Percentiles rank a stretch among this genome's conserved stretches.
Evolutionary conservation across 257 asterid species (phyloP).

Genomic region (Penstemon barbatus): DNA sequence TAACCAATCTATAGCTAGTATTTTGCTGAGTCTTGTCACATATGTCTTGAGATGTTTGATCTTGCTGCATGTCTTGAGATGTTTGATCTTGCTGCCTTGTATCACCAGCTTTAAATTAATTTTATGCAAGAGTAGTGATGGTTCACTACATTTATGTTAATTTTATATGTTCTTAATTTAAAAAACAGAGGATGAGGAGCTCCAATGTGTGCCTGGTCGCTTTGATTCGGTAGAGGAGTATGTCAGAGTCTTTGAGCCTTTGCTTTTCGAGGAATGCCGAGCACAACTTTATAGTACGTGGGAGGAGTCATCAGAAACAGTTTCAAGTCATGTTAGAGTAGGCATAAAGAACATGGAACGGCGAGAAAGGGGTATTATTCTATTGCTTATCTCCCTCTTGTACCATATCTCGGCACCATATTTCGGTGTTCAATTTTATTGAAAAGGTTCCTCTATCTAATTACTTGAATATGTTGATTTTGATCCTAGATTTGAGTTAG

Average conservation of each 20-base stretch:
- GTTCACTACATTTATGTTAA: not conserved
- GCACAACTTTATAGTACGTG: constrained; percentile 92
- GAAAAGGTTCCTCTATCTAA: not conserved
- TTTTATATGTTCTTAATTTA: constrained; percentile 20
- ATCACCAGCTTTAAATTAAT: not conserved
- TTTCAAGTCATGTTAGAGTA: constrained; percentile 72
- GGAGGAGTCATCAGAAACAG: constrained; percentile 81
- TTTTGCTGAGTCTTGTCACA: constrained; percentile 13
- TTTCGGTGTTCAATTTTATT: constrained; percentile 16
- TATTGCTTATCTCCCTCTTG: constrained; percentile 13
- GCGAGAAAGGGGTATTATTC: constrained; percentile 84
- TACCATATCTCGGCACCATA: constrained; percentile 12
- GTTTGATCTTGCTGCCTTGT: not conserved
- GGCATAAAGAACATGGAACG: constrained; percentile 72
- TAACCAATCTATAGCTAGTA: not conserved
- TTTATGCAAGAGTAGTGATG: constrained; percentile 1
- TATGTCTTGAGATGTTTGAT: constrained; percentile 6
- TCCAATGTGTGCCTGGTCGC: constrained; percentile 83
- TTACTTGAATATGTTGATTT: constrained; percentile 10
- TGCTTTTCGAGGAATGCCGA: constrained; percentile 97
- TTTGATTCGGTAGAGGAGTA: constrained; percentile 96
- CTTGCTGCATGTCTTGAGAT: constrained; percentile 5
- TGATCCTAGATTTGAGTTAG: constrained; percentile 19
- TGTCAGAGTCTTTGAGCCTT: constrained; percentile 90
- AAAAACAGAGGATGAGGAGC: constrained; percentile 87